Percentiles rank a stretch among this genome's conserved stretches.
Evolutionary conservation across 805 yeast genomes (phyloP).

Genomic region (Yamadazyma olivae): DNA sequence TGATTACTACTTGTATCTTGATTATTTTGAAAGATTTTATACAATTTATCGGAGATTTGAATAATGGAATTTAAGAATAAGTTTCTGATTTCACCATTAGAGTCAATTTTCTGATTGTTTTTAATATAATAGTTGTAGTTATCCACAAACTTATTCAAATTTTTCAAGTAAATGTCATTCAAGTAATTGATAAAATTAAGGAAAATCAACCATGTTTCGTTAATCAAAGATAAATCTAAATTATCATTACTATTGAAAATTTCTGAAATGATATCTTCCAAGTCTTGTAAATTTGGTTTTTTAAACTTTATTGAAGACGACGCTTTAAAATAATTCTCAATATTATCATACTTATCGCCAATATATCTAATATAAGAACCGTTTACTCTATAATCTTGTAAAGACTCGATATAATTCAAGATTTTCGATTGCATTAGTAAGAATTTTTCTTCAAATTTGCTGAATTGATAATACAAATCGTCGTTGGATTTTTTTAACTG

Average conservation of each 20-base stretch:
- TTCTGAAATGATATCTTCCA: slow-evolving; percentile 24
- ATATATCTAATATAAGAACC: slow-evolving; percentile 38
- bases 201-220: slow-evolving; percentile 43
- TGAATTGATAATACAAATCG: slow-evolving; percentile 34
- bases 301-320: slow-evolving; percentile 18
- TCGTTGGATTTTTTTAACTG: slow-evolving; percentile 28
- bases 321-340: slow-evolving; percentile 33
- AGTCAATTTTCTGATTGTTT: slow-evolving; percentile 25
- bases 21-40: slow-evolving; percentile 27
- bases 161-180: slow-evolving; percentile 26
- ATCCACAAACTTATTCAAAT: slow-evolving; percentile 31
- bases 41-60: slow-evolving; percentile 23
- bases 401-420: slow-evolving; percentile 31
- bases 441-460: slow-evolving; percentile 35
- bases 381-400: slow-evolving; percentile 26
- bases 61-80: slow-evolving; percentile 23
- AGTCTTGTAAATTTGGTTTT: slow-evolving; percentile 21
- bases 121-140: slow-evolving; percentile 34
- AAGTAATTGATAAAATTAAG: slow-evolving; percentile 33
- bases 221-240: slow-evolving; percentile 38
- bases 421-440: slow-evolving; percentile 35
- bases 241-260: slow-evolving; percentile 37
- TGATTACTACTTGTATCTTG: slow-evolving; percentile 22
- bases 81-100: slow-evolving; percentile 24
- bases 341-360: slow-evolving; percentile 34